Evolutionary conservation across 1,284 basidiomycete genomes (phyloP), one percentile per base, ranked within the genome.

Genomic region (Phellinidium pouzarii): DNA sequence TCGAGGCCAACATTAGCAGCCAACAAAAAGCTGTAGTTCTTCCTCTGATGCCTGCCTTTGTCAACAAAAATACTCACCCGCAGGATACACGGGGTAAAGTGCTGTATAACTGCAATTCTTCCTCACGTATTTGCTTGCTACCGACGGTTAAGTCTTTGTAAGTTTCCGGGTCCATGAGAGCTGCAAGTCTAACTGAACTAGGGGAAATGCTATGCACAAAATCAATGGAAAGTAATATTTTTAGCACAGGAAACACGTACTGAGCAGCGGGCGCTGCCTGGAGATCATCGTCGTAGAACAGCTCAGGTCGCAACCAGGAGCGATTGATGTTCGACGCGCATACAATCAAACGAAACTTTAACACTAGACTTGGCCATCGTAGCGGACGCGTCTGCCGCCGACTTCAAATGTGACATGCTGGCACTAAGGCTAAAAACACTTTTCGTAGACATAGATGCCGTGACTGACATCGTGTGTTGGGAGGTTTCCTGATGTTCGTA

Each of bases 241-340:
- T 17, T 14, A 22, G 8, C 22, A 25, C 9, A 22, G 20, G n/a
- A 36, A 49, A 20, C 19, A 37, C 46, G 8, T 36, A 48, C 46
- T 19, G 9, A n/a, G 27, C 29, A 7, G 27, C 34, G 22, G 46
- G 46, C n/a, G 26, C 46, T 23, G 38, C 34, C 9, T 22, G 36
- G n/a, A 49, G 36, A 49, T 49, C 47, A 9, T 49, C 47, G 36
- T 49, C 47, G 34, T 40, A 49, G 47, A 49, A 49, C 47, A 49
- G 12, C 14, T 48, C 46, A 7, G 46, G 46, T 29, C 46, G 46
- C n/a, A 48, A 31, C 47, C 47, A 49, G 25, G 47, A 37, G 25
- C 47, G 29, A 4, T 17, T 31, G 17, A 49, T 49, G 19, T n/a
- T 49, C 47, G 6, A 49, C 31, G 7, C 47, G 34, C 36, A 49